These are phyloP conservation scores for Suhomyces sp. DNA, from an alignment of 805 yeast species.

Conservation along the genomic window DNA sequence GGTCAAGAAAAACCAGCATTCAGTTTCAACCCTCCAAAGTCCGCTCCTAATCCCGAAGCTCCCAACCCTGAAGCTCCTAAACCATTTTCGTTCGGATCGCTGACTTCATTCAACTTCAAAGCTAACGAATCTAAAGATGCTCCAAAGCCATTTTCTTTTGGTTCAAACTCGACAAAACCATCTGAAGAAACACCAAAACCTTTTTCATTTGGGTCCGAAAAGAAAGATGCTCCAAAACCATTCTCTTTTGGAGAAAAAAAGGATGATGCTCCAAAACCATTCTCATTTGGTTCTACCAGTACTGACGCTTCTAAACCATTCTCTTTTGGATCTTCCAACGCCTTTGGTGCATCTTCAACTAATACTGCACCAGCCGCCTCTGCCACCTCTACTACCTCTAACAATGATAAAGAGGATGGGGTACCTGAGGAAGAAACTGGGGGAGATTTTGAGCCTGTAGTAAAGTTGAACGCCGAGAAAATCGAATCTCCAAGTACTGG, in stretches of 20 bases:
- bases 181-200: constrained; percentile 5
- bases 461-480: constrained; percentile 38
- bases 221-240: neutral
- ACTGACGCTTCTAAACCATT: neutral
- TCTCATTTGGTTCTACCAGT: neutral
- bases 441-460: constrained; percentile 45
- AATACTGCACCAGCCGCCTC: neutral
- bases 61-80: constrained; percentile 4
- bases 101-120: constrained; percentile 8
- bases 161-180: neutral
- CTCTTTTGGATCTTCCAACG: constrained; percentile 2
- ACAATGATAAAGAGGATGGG: constrained; percentile 17
- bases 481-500: constrained; percentile 59
- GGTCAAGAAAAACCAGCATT: neutral
- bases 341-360: neutral
- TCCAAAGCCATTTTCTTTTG: constrained; percentile 5
- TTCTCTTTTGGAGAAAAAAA: neutral
- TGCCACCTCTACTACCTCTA: constrained; percentile 15
- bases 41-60: neutral
- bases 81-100: constrained; percentile 3
- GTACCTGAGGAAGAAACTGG: constrained; percentile 46
- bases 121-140: neutral
- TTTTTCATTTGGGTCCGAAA: neutral
- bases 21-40: neutral
- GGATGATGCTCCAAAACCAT: constrained; percentile 5